Evolutionary conservation across 1,284 basidiomycete species (phyloP), one percentile per base, ranked within the genome.

Genomic region (Mycena citricolor): DNA sequence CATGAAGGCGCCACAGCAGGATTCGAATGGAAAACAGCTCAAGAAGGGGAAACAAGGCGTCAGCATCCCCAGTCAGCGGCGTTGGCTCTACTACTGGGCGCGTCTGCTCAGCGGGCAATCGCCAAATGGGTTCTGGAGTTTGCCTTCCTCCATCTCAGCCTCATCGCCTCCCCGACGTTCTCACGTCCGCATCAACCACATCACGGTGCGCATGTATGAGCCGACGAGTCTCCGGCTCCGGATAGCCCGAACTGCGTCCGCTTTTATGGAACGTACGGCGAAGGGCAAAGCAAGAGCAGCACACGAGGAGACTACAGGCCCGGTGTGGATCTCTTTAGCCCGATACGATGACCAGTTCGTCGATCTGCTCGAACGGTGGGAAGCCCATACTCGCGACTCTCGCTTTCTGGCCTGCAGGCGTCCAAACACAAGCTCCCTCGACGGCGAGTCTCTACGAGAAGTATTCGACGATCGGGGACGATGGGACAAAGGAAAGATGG

Each of bases 401-500:
- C n/a, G n/a, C n/a, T n/a, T n/a, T n/a, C n/a, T n/a, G n/a, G n/a
- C n/a, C n/a, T n/a, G n/a, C n/a, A n/a, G n/a, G n/a, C n/a, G n/a
- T n/a, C n/a, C n/a, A n/a, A n/a, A n/a, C n/a, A n/a, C n/a, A n/a
- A 52, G 57, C 5, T 68, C 69, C 21, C 57, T 67, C 49, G 63
- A 60, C 5, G 67, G 58, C 8, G 69, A 69, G 41, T 64, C 57
- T 39, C 54, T 76, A 41, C 57, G 52, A 29, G 65, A 71, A 44
- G 55, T 76, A 32, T 87, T 81, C 54, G 59, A 55, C 48, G 71
- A 67, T 35, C 33, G 33, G 36, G 80, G 73, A 11, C 69, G 57
- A 49, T 89, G 85, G 81, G 89, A 91, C 59, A 70, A 67, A 35
- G 63, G 61, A 39, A 90, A 90, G 70, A 90, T 90, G 88, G 80